Base-by-base conservation (phyloP, 2,329 filamentous ascomycete species). In the Aphanocladium album region DNA sequence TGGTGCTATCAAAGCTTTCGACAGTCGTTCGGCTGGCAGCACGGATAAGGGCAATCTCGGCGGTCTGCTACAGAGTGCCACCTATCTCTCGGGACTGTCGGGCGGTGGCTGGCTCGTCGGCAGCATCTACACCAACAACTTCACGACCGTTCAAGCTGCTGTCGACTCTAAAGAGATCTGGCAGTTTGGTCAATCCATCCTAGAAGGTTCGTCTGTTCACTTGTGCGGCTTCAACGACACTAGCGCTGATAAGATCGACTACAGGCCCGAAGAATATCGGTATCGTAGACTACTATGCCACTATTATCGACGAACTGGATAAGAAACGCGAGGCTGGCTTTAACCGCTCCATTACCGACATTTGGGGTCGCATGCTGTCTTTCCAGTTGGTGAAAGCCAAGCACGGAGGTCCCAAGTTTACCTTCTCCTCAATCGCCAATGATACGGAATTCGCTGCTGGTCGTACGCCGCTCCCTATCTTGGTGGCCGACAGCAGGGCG, bases 81-180 rank as follows among this genome's bases (percentile, higher is more conserved):
- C 91, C 0, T 96, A 96, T 70, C 72, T 96, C 14, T 81, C 90
- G 2, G 91, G 90, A 9, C 79, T 96, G 3, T 93, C 90, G 8
- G 91, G 92, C 30, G 92, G 91, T 57, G 85, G 87, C 56, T 96
- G 92, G 92, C 79, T 96, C 19, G 83, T 96, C 5, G 90, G 90
- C n/a, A 91, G 88, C 59, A 77, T 96, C 11, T 93, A 85, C 69
- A 78, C 86, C 67, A 96, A 96, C 79, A 96, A 96, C 76, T 96
- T 91, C 71, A 89, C 86, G 11, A 85, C 87, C 0, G 82, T 77
- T 3, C 72, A 76, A 62, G 69, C 67, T 30, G 72, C 71, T 54
- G 65, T 76, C 60, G 69, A 69, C 62, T 73, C 73, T 23, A 67
- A 70, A 2, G 65, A 66, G 23, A 66, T 79, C 55, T 79, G 77